Conservation (phyloP, 1,284 basidiomycete genomes). For the Vanrija pseudolonga region DNA sequence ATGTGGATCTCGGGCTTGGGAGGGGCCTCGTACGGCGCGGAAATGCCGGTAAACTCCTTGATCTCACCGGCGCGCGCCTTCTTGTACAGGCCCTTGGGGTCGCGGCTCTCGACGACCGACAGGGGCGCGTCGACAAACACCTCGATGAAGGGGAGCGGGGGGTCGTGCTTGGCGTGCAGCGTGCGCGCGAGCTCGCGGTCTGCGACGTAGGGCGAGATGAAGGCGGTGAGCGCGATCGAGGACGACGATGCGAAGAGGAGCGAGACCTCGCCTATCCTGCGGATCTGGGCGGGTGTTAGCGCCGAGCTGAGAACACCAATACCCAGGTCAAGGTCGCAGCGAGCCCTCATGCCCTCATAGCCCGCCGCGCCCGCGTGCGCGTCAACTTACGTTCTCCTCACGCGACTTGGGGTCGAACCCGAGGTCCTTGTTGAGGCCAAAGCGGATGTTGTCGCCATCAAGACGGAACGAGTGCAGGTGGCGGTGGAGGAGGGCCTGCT, state of each 20-base stretch:
- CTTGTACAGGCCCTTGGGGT: conserved; percentile 98
- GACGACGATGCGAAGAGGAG: conserved; percentile 88
- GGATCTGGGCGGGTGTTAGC: too few relatives aligned
- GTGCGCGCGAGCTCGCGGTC: conserved; percentile 82
- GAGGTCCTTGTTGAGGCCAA: conserved; percentile 96
- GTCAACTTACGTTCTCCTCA: conserved; percentile 69
- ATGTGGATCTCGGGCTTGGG: conserved; percentile 86
- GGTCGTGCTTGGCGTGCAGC: conserved; percentile 65
- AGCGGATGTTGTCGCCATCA: conserved; percentile 95
- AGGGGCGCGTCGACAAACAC: conserved; percentile 94
- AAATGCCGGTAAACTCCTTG: conserved; percentile 82
- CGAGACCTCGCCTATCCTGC: conserved; percentile 94
- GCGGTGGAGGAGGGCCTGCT: conserved; percentile 88
- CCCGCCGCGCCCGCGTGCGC: too few relatives aligned
- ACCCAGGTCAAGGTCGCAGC: too few relatives aligned
- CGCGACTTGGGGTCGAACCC: conserved; percentile 93
- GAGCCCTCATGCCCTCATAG: too few relatives aligned
- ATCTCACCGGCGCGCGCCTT: conserved; percentile 95
- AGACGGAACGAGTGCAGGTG: conserved; percentile 84
- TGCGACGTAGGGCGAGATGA: conserved; percentile 94
- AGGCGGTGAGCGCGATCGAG: conserved; percentile 85
- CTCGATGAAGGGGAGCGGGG: conserved; percentile 76
- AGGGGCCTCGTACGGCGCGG: conserved; percentile 93
- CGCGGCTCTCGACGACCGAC: conserved; percentile 79
- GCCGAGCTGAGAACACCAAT: too few relatives aligned